Base-by-base conservation (phyloP, 805 yeast genomes). In the Jamesozyma spencerorum region DNA sequence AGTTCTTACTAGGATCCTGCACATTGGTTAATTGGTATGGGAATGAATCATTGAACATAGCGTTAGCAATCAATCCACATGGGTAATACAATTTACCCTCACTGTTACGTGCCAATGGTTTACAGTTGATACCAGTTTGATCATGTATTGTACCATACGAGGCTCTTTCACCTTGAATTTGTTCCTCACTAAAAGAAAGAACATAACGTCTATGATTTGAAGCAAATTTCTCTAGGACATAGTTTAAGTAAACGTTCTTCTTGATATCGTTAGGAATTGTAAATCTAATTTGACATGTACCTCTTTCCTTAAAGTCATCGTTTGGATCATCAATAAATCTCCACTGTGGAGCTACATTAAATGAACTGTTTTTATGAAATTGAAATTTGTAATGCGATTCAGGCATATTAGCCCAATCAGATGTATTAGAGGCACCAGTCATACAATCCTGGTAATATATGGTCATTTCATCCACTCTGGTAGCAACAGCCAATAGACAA, bases 141-240 rank as follows among this genome's bases (percentile, higher is more conserved):
- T 68, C 64, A 47, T 71, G 74, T 18, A 90, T 66, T 31, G 64
- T 70, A 27, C 59, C 63, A 18, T 70, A 65, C 0, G 79, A 50
- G 7, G 85, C 82, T 4, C 82, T 81, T 24, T 75, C 58, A 10
- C 98, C 98, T 40, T 77, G 75, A 34, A 90, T 62, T 66, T 90
- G 98, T 42, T 75, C 76, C 65, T 86, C 85, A 63, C 87, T 88
- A 60, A 77, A 86, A 18, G 94, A 82, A 49, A 79, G 77, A 30
- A 90, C 97, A 59, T 84, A 92, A 53, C 94, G 85, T 53, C 98
- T 78, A 64, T 90, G 98, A 61, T 90, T 90, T 52, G 94, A 96
- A 61, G 75, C 84, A 61, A 90, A 92, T 57, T 86, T 86, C 40
- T 95, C 87, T 51, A 90, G 65, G 52, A 79, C 75, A 67, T 90